Conservation (phyloP, 1,284 basidiomycete genomes). For the Gymnopus androsaceus region DNA sequence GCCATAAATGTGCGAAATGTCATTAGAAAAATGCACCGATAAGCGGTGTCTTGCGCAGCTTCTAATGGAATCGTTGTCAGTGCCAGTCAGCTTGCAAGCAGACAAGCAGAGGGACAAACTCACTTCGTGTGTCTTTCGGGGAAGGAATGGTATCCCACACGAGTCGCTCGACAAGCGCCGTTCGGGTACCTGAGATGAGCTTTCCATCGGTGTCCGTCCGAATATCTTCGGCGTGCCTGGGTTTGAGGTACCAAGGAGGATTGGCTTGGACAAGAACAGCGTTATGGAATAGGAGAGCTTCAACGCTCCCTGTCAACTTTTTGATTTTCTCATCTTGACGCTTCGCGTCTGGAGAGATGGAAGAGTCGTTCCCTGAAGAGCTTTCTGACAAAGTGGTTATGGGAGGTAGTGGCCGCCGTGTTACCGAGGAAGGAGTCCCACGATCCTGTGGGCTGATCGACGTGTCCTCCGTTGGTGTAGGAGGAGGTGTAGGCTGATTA, state of each 20-base stretch:
- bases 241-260: constrained; percentile 67
- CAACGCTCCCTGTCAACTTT: constrained; percentile 47
- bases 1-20: constrained; percentile 81
- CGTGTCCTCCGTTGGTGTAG: constrained; percentile 17
- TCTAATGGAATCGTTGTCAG: constrained; percentile 29
- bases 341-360: constrained; percentile 24
- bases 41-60: constrained; percentile 50
- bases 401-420: constrained; percentile 10
- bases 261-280: too few species aligned
- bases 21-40: constrained; percentile 70
- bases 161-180: constrained; percentile 71
- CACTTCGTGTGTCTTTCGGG: constrained; percentile 41
- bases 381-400: constrained; percentile 11
- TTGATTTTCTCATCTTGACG: constrained; percentile 38
- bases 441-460: neutral
- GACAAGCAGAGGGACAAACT: constrained; percentile 29
- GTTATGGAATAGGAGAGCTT: constrained; percentile 40
- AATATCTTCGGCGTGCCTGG: constrained; percentile 61
- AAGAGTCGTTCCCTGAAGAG: constrained; percentile 1
- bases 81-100: neutral
- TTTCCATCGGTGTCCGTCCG: constrained; percentile 57
- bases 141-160: constrained; percentile 49
- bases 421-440: constrained; percentile 3
- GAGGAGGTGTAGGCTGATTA: constrained; percentile 36
- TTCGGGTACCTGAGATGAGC: constrained; percentile 66